A percentile compares a stretch with the other conserved stretches of the same genome.
Evolutionary conservation across 2,329 filamentous ascomycete species (phyloP).

Genomic region (Talaromyces piceae): DNA sequence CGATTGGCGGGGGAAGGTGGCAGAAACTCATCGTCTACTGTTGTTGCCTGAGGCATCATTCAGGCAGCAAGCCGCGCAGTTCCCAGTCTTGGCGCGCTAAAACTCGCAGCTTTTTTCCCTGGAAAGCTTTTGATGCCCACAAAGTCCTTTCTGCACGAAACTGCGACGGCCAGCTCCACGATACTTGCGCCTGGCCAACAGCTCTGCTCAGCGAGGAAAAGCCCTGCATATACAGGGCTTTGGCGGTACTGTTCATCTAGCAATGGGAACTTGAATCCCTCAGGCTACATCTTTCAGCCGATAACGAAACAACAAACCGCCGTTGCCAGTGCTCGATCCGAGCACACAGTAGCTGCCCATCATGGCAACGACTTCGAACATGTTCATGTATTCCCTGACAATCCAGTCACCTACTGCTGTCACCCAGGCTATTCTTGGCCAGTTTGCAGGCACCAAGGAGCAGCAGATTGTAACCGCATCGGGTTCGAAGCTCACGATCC

Average conservation of each 20-base stretch:
- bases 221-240: background rate
- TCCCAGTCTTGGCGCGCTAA: slow-evolving; percentile 8
- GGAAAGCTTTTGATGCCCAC: slow-evolving; percentile 1
- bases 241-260: slow-evolving; percentile 17
- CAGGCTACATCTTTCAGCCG: slow-evolving; percentile 18
- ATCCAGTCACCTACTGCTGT: slow-evolving; percentile 86
- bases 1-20: slow-evolving; percentile 23
- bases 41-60: slow-evolving; percentile 3
- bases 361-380: slow-evolving; percentile 97
- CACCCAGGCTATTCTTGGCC: slow-evolving; percentile 83
- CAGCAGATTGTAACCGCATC: slow-evolving; percentile 95
- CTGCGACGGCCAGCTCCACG: background rate
- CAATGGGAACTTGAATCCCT: slow-evolving; percentile 30
- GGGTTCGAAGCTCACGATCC: slow-evolving; percentile 79
- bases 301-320: slow-evolving; percentile 5
- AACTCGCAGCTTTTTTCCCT: slow-evolving; percentile 12
- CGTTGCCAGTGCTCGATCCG: slow-evolving; percentile 5
- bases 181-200: background rate
- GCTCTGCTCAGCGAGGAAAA: background rate
- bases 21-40: slow-evolving; percentile 27
- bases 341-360: slow-evolving; percentile 28
- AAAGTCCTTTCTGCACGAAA: background rate
- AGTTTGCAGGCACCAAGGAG: slow-evolving; percentile 93
- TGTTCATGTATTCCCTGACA: slow-evolving; percentile 97
- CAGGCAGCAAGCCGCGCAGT: no score